phyloP scores from a whole-genome alignment of 1,139 yeast genomes.

The Zygosaccharomyces pseudobailii region DNA sequence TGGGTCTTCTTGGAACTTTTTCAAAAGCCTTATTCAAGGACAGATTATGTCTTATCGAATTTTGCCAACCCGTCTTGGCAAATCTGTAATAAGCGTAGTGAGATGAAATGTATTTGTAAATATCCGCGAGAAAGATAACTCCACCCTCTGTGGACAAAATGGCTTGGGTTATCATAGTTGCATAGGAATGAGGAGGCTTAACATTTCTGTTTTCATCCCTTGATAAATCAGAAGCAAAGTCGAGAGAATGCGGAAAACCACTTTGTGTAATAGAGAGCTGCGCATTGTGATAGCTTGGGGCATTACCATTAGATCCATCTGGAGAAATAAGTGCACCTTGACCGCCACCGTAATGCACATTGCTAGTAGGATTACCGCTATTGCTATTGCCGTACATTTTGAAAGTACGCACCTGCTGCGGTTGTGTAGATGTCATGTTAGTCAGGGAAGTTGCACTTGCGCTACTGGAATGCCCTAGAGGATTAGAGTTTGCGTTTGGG shows the following conservation, averaged over 20 bases:
- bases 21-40: conserved; percentile 85
- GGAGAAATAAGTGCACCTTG: conserved; percentile 6
- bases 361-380: conserved; percentile 4
- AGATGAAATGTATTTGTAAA: conserved; percentile 81
- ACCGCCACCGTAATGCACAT: background rate
- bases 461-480: conserved; percentile 9
- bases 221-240: conserved; percentile 47
- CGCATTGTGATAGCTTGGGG: conserved; percentile 11
- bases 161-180: conserved; percentile 98
- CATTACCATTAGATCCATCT: conserved; percentile 7
- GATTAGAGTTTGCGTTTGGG: conserved; percentile 3
- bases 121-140: conserved; percentile 82
- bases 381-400: conserved; percentile 29
- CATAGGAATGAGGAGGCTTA: conserved; percentile 95
- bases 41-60: conserved; percentile 75
- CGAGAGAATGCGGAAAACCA: conserved; percentile 29
- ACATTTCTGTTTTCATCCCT: conserved; percentile 85
- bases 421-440: conserved; percentile 7
- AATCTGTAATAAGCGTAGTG: conserved; percentile 89
- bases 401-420: conserved; percentile 29
- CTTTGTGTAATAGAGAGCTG: conserved; percentile 12
- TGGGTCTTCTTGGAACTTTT: conserved; percentile 90
- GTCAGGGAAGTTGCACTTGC: background rate
- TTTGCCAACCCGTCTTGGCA: conserved; percentile 95
- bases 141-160: conserved; percentile 85